phyloP scores from a whole-genome alignment of 495 filamentous ascomycete species.

The Margaritispora aquatica region DNA sequence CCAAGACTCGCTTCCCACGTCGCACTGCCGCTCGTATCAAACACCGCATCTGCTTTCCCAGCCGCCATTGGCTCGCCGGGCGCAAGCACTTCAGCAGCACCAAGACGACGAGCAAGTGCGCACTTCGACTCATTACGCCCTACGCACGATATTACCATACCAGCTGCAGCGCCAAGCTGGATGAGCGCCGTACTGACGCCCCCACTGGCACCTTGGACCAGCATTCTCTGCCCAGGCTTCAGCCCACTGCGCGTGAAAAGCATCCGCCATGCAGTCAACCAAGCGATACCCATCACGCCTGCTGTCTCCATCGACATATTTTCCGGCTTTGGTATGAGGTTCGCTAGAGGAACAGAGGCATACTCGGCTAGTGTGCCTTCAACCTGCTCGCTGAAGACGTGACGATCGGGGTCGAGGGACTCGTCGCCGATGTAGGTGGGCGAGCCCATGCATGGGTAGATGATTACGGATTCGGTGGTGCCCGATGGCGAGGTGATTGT shows the following conservation, averaged over 20 bases:
- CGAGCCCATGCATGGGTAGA: conserved; percentile 23
- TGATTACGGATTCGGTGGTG: conserved; percentile 8
- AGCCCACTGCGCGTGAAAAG: conserved; percentile 24
- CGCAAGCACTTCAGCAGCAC: conserved; percentile 5
- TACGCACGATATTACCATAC: conserved; percentile 26
- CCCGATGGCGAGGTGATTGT: conserved; percentile 19
- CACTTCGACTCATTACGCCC: conserved; percentile 23
- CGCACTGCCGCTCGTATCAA: conserved; percentile 11
- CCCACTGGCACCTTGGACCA: conserved; percentile 26
- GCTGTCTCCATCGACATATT: conserved; percentile 1
- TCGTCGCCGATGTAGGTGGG: conserved; percentile 17
- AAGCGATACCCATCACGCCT: conserved; percentile 24
- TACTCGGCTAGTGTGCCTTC: conserved; percentile 27
- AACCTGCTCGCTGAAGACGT: conserved; percentile 23
- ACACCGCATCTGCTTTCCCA: conserved; percentile 12
- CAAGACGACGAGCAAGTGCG: conserved; percentile 4
- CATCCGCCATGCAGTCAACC: conserved; percentile 30
- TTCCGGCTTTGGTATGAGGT: conserved; percentile 7
- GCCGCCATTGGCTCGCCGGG: conserved; percentile 2
- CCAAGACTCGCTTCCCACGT: conserved; percentile 5
- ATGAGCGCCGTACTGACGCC: conserved; percentile 27
- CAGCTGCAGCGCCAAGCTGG: conserved; percentile 23
- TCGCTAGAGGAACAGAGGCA: conserved; percentile 6
- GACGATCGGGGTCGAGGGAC: conserved; percentile 24
- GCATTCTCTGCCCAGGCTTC: conserved; percentile 23